Base-by-base conservation (phyloP, 495 filamentous ascomycete genomes). In the Podospora tetraspora region DNA sequence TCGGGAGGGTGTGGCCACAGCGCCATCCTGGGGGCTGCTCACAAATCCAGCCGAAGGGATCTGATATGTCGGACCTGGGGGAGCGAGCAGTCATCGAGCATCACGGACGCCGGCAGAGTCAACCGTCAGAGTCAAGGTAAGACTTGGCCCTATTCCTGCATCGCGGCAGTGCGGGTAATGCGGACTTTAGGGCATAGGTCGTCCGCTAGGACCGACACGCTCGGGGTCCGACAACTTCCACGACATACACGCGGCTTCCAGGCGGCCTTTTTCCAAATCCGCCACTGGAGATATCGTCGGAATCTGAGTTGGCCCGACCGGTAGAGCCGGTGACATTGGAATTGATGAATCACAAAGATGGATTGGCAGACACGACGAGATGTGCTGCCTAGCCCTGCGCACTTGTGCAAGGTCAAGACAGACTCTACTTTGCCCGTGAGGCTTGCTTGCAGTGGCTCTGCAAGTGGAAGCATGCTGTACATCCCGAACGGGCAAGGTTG, bases 31-130 rank as follows among this genome's bases (percentile, higher is more conserved):
- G 32, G 60, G 12, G 13, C 34, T 72, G 67, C 64, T 69, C 68
- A 65, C 70, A 68, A 69, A 72, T 68, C 70, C 67, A 72, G 67
- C 67, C 67, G 61, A 64, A 71, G 27, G 70, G 66, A 70, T 72
- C 62, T 63, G 59, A 59, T 23, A 66, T 58, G 29, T 23, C 63
- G 57, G 64, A 25, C 21, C 63, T 27, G 29, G 64, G 13, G 64
- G 64, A 66, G 43, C 19, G 43, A 52, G 57, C 64, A 59, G 64
- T 66, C 64, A 66, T 30, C 64, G 57, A 37, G 57, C 65, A 61
- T 52, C 57, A 21, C 60, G 8, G 58, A 27, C 65, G 27, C 43
- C 65, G 65, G 25, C 34, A 61, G 65, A 66, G 57, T 66, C 65
- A 66, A 66, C 30, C 8, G 58, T 29, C 43, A 52, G 43, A 52